phyloP scores from a whole-genome alignment of 306 rosid species.

The Fragaria iinumae region DNA sequence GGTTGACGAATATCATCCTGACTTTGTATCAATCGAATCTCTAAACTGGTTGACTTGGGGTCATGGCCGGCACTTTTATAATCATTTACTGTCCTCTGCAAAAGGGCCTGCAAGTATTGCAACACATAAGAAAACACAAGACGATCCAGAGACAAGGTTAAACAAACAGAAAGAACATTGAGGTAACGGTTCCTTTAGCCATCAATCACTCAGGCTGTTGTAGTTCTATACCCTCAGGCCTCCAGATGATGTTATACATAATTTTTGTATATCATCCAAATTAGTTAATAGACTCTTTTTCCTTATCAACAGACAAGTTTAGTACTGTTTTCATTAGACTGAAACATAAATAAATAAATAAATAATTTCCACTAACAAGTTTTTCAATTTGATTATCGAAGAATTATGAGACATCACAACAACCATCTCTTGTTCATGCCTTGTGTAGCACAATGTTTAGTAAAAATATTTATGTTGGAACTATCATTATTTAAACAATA shows the following conservation, averaged over 20 bases:
- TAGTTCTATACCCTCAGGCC: background rate
- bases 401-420: background rate
- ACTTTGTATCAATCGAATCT: constrained; percentile 78
- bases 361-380: too few species aligned
- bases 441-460: background rate
- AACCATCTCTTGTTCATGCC: background rate
- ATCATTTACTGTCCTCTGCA: constrained; percentile 60
- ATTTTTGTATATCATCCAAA: background rate
- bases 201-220: background rate
- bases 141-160: background rate
- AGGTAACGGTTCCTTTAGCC: background rate
- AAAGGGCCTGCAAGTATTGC: constrained; percentile 52
- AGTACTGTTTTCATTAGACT: background rate
- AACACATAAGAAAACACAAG: background rate
- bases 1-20: constrained; percentile 69
- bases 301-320: background rate
- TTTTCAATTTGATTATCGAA: background rate
- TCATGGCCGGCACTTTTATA: constrained; percentile 57
- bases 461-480: background rate
- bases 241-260: background rate
- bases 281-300: background rate
- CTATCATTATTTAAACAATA: background rate
- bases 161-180: background rate
- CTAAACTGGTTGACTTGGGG: constrained; percentile 68
- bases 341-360: background rate